phyloP scores from a whole-genome alignment of 352 stramenopile species.

The Globisporangium uncinulatum region DNA sequence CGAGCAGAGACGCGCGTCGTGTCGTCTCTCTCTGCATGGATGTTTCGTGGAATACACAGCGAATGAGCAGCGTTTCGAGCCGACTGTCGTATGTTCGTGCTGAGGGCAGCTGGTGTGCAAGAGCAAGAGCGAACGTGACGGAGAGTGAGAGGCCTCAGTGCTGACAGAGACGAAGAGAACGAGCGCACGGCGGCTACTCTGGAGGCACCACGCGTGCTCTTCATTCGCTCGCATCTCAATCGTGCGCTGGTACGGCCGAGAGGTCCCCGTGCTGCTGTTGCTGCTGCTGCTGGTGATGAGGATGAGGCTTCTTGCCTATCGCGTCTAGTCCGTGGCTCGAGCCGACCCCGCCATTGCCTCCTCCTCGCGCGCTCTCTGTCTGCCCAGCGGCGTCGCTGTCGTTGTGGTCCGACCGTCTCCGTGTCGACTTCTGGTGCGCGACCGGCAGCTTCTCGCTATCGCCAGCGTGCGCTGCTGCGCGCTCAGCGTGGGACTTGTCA shows the following conservation, averaged over 20 bases:
- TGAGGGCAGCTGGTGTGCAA: background rate
- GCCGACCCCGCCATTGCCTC: constrained; percentile 10
- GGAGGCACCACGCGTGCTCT: background rate
- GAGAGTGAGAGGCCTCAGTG: no score
- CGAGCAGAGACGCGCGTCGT: no score
- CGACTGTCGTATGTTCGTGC: background rate
- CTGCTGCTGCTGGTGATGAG: constrained; percentile 1
- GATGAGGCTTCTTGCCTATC: constrained; percentile 18
- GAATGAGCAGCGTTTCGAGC: background rate
- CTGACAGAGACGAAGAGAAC: background rate
- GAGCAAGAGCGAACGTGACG: background rate
- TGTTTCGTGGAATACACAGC: constrained; percentile 4
- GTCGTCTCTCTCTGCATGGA: background rate
- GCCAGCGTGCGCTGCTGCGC: constrained; percentile 32
- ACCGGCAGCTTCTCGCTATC: constrained; percentile 41
- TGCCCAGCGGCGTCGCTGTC: constrained; percentile 17
- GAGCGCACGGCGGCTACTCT: background rate
- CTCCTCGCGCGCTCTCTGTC: constrained; percentile 9
- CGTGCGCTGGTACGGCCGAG: background rate
- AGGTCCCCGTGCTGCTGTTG: constrained; percentile 11
- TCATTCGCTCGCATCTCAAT: constrained; percentile 8
- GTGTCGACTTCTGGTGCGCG: constrained; percentile 36
- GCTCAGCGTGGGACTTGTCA: constrained; percentile 42
- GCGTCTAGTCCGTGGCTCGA: constrained; percentile 14
- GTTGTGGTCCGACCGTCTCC: constrained; percentile 43